Evolutionary conservation across 352 stramenopile genomes (phyloP).

Genomic region (Globisporangium spinosum): DNA sequence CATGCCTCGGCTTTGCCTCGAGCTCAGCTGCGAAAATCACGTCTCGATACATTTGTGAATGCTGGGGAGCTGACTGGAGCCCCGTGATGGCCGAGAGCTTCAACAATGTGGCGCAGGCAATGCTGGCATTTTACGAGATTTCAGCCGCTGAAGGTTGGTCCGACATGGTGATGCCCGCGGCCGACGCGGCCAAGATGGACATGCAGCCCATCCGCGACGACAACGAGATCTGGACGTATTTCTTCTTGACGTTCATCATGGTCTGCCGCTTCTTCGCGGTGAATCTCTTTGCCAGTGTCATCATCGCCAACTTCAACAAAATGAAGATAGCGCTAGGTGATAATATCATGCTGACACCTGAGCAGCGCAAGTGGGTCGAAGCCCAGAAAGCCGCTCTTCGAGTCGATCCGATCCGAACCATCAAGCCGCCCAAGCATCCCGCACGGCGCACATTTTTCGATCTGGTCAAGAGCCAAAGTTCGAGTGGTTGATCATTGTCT

Average conservation of each 20-base stretch:
- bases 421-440: conserved; percentile 45
- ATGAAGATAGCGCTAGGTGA: conserved; percentile 81
- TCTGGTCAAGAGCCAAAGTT: conserved; percentile 68
- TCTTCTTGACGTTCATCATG: conserved; percentile 91
- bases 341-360: conserved; percentile 80
- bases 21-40: conserved; percentile 30
- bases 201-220: conserved; percentile 91
- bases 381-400: conserved; percentile 63
- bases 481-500: conserved; percentile 86
- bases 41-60: conserved; percentile 70
- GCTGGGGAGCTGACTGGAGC: conserved; percentile 48
- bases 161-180: conserved; percentile 88
- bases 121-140: conserved; percentile 91
- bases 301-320: conserved; percentile 93
- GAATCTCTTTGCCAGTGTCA: conserved; percentile 92
- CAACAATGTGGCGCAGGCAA: conserved; percentile 76
- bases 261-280: conserved; percentile 92
- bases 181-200: conserved; percentile 86
- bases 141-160: conserved; percentile 92
- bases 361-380: conserved; percentile 91
- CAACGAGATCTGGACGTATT: conserved; percentile 73
- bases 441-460: conserved; percentile 63
- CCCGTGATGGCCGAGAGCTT: conserved; percentile 71
- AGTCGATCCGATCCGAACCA: conserved; percentile 54
- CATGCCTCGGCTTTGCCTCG: conserved; percentile 34